Conservation (phyloP, 2,329 filamentous ascomycete genomes). For the Aspergillus udagawae region DNA sequence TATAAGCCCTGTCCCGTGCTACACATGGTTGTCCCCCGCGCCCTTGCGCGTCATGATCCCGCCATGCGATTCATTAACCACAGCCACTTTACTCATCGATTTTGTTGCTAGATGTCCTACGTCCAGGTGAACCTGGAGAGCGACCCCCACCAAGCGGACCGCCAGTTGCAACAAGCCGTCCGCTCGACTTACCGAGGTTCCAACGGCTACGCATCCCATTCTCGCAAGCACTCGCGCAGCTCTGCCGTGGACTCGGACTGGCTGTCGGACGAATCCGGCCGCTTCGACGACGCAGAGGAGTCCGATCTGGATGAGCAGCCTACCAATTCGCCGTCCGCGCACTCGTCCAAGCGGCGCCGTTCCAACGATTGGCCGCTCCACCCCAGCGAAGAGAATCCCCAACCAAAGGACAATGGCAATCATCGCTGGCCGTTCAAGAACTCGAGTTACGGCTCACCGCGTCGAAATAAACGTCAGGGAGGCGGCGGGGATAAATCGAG, state of each 20-base stretch:
- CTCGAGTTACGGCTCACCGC: constrained; percentile 9
- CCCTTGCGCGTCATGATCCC: neutral
- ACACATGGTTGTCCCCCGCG: neutral
- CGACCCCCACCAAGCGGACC: constrained; percentile 18
- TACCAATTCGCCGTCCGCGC: constrained; percentile 19
- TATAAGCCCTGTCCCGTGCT: neutral
- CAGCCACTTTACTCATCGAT: neutral
- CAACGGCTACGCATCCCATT: constrained; percentile 12
- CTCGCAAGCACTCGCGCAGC: constrained; percentile 29
- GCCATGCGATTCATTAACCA: neutral
- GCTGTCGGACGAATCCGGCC: constrained; percentile 25
- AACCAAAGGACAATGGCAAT: neutral
- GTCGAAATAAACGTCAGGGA: constrained; percentile 5
- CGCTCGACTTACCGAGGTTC: constrained; percentile 12
- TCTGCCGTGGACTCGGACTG: constrained; percentile 17
- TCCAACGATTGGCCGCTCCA: constrained; percentile 44
- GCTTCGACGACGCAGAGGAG: constrained; percentile 36
- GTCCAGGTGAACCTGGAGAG: constrained; percentile 14
- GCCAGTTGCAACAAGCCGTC: constrained; percentile 21
- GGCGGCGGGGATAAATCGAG: constrained; percentile 12
- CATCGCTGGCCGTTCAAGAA: constrained; percentile 13
- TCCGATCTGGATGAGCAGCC: constrained; percentile 9
- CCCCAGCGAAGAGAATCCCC: constrained; percentile 1
- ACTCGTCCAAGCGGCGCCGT: constrained; percentile 41
- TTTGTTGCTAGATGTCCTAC: constrained; percentile 11